A percentile compares a stretch with the other conserved stretches of the same genome.
These are phyloP conservation scores for Acanthamoeba sp. DNA, from an alignment of 208 protist species.

Conservation along the genomic window DNA sequence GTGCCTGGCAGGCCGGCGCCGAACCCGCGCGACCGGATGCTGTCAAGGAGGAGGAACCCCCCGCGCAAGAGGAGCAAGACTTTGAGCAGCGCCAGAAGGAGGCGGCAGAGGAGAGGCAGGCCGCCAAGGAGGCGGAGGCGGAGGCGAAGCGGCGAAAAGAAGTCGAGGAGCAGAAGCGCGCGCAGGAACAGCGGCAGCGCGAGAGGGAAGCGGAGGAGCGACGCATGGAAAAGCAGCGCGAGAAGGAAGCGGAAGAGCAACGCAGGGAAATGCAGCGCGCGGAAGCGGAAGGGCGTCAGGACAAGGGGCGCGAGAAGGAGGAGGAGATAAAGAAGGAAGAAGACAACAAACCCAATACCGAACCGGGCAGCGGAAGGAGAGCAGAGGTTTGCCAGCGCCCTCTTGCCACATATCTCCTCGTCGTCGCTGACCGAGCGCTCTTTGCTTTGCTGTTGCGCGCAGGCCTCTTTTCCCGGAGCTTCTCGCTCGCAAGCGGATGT, in stretches of 20 bases:
- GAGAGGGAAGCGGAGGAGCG: not conserved
- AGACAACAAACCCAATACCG: not conserved
- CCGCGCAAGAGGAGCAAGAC: not conserved
- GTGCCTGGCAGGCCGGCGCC: too few species aligned
- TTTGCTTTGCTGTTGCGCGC: not conserved
- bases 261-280: not conserved
- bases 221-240: not conserved
- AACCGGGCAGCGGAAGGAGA: not conserved
- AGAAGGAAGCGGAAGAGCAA: not conserved
- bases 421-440: not conserved
- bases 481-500: not conserved
- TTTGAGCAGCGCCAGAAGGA: not conserved
- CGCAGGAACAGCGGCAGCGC: not conserved
- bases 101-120: not conserved
- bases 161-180: not conserved
- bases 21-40: too few species aligned
- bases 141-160: not conserved
- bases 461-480: constrained; percentile 3
- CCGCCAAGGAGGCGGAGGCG: not conserved
- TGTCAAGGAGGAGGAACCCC: not conserved
- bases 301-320: not conserved
- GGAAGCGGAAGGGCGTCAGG: not conserved
- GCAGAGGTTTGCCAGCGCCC: not conserved
- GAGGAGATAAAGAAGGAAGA: not conserved
- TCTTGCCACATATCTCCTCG: not conserved